Evolutionary conservation across 106 monocot genomes (phyloP), one percentile per base, ranked within the genome.

Genomic region (Allium cepa): DNA sequence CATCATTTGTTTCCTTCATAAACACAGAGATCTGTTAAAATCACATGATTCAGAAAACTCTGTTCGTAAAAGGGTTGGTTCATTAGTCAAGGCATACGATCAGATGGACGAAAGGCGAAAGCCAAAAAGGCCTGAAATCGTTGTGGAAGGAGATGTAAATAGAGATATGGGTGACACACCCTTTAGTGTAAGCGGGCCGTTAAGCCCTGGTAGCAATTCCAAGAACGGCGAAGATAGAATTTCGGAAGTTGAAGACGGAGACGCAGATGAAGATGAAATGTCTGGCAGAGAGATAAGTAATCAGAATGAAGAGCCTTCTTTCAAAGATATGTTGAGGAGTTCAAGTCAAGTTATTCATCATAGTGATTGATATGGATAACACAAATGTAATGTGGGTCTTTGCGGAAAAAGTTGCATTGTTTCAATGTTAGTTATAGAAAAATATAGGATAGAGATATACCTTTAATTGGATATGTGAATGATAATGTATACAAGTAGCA

Each of bases 271-370:
- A 12, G 78, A 73, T 17, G 76, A 53, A 49, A 28, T 56, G 4
- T 65, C 72, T 28, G 75, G 70, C 11, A 77, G 69, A 49, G 83
- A 77, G 28, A 76, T 78, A 59, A 45, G 52, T 53, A 56, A 56
- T 28, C 63, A 76, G 50, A 72, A 58, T 61, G 69, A 70, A 26
- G 75, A 76, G 15, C 79, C 68, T 63, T 79, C 82, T 7, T 79
- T 82, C 70, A 76, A 81, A 14, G 75, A 85, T 4, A 79, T 53
- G 52, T 3, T 36, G 36, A 36, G 36, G 36, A 36, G 36, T 36
- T 36, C 36, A 36, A 36, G 36, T 36, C 5, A 36, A 36, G 36
- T 4, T 36, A 36, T 36, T 36, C 36, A n/a, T n/a, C n/a, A n/a
- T n/a, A 22, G 22, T 22, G 22, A 22, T 0, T 22, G 22, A 22